Percentiles rank a stretch among this genome's conserved stretches.
Evolutionary conservation across 176 grass and related monocot genomes (phyloP).

Genomic region (Oryza australiensis): DNA sequence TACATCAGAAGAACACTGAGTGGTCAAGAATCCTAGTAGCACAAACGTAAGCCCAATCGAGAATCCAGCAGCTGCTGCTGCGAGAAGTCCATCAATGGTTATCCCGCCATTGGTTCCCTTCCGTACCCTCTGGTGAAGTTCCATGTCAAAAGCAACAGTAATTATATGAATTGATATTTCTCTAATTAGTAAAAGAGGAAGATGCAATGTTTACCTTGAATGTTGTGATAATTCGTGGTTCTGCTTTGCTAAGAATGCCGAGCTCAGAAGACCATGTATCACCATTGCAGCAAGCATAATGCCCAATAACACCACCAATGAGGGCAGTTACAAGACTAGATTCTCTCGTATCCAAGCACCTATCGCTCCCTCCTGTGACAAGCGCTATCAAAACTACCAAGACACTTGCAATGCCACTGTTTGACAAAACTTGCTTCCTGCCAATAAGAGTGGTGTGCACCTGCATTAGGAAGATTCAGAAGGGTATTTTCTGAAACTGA

Average conservation of each 20-base stretch:
- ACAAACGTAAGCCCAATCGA: constrained; percentile 81
- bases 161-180: not conserved
- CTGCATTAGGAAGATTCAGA: constrained; percentile 58
- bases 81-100: constrained; percentile 64
- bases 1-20: constrained; percentile 57
- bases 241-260: constrained; percentile 82
- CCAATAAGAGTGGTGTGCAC: constrained; percentile 56
- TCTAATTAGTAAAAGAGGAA: not conserved
- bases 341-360: constrained; percentile 73
- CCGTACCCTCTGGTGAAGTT: constrained; percentile 59
- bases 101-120: constrained; percentile 93
- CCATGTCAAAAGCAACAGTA: constrained; percentile 1
- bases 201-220: constrained; percentile 57
- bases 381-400: constrained; percentile 66
- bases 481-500: constrained; percentile 43
- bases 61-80: constrained; percentile 79
- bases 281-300: constrained; percentile 96
- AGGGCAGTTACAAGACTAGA: constrained; percentile 80
- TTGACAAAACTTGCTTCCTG: constrained; percentile 96
- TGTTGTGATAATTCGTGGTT: constrained; percentile 81
- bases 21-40: constrained; percentile 69
- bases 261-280: constrained; percentile 99
- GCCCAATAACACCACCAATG: constrained; percentile 84
- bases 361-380: constrained; percentile 63
- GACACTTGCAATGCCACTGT: constrained; percentile 78